Percentiles rank a stretch among this genome's conserved stretches.
phyloP scores from a whole-genome alignment of 495 filamentous ascomycete genomes.

The Copromyces sp. region DNA sequence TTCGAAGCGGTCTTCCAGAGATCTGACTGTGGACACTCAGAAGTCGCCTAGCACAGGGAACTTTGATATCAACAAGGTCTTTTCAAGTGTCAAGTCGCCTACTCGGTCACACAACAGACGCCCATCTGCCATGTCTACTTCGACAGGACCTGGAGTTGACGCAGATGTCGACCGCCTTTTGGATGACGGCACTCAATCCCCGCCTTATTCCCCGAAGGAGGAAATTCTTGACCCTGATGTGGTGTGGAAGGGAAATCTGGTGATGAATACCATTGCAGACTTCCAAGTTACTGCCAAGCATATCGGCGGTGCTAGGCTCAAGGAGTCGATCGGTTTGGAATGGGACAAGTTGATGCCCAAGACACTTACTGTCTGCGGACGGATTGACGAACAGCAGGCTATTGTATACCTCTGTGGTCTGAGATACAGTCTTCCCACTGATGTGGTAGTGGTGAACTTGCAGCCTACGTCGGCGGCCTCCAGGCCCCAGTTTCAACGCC shows the following conservation, averaged over 20 bases:
- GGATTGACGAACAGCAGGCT: slow-evolving; percentile 69
- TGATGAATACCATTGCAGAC: slow-evolving; percentile 65
- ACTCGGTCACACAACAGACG: slow-evolving; percentile 27
- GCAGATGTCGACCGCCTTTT: slow-evolving; percentile 86
- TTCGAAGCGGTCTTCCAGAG: slow-evolving; percentile 9
- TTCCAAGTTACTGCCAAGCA: slow-evolving; percentile 71
- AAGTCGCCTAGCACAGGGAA: slow-evolving; percentile 37
- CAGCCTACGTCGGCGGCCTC: slow-evolving; percentile 42
- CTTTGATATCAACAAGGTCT: slow-evolving; percentile 66
- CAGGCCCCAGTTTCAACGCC: slow-evolving; percentile 49
- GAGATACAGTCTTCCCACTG: slow-evolving; percentile 59
- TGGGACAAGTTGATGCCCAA: slow-evolving; percentile 59
- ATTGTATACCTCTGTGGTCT: slow-evolving; percentile 82
- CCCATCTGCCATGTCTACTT: slow-evolving; percentile 33
- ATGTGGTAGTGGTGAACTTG: slow-evolving; percentile 61
- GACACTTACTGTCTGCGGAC: slow-evolving; percentile 64
- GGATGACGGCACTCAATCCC: slow-evolving; percentile 73
- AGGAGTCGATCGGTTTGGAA: slow-evolving; percentile 47
- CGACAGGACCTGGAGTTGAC: slow-evolving; percentile 50
- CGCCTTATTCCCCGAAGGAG: slow-evolving; percentile 64
- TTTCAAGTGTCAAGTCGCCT: slow-evolving; percentile 54
- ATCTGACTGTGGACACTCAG: slow-evolving; percentile 41
- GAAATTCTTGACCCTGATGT: slow-evolving; percentile 57
- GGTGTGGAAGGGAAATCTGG: slow-evolving; percentile 71
- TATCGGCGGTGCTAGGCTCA: slow-evolving; percentile 68